Percentiles rank a stretch among this genome's conserved stretches.
These are phyloP conservation scores for Pyrenophora teres DNA, from an alignment of 2,329 filamentous ascomycete genomes.

Conservation along the genomic window DNA sequence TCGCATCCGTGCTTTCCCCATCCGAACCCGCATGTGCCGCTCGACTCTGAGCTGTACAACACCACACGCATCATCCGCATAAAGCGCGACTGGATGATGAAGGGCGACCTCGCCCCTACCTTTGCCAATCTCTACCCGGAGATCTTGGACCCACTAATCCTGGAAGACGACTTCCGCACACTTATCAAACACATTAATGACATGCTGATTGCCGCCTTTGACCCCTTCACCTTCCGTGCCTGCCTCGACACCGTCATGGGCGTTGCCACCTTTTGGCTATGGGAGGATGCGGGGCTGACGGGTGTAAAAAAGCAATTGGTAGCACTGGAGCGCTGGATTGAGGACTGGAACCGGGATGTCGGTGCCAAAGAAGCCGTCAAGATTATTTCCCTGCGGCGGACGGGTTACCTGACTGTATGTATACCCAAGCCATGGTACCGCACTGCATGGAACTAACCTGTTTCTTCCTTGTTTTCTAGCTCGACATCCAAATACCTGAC, in stretches of 20 bases:
- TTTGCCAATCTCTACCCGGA: conserved; percentile 97
- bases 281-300: conserved; percentile 85
- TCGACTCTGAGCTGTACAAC: conserved; percentile 72
- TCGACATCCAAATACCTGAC: conserved; percentile 81
- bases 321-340: conserved; percentile 77
- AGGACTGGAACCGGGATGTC: conserved; percentile 78
- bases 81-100: conserved; percentile 85
- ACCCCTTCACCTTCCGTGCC: conserved; percentile 76
- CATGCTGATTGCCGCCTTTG: conserved; percentile 76
- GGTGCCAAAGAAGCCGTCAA: conserved; percentile 67
- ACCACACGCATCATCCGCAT: conserved; percentile 90
- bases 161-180: conserved; percentile 82
- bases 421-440: not conserved
- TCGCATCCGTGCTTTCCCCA: conserved; percentile 95
- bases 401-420: conserved; percentile 83
- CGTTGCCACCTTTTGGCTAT: conserved; percentile 86
- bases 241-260: conserved; percentile 80
- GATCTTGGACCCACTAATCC: conserved; percentile 84
- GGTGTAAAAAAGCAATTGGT: conserved; percentile 73
- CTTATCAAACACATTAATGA: conserved; percentile 82
- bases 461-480: conserved; percentile 55
- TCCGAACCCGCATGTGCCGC: conserved; percentile 85
- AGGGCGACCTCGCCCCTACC: conserved; percentile 87
- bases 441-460: not conserved
- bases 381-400: conserved; percentile 77